Conservation (phyloP, 192 early-diverging fungal species). For the Umbelopsis vinacea region DNA sequence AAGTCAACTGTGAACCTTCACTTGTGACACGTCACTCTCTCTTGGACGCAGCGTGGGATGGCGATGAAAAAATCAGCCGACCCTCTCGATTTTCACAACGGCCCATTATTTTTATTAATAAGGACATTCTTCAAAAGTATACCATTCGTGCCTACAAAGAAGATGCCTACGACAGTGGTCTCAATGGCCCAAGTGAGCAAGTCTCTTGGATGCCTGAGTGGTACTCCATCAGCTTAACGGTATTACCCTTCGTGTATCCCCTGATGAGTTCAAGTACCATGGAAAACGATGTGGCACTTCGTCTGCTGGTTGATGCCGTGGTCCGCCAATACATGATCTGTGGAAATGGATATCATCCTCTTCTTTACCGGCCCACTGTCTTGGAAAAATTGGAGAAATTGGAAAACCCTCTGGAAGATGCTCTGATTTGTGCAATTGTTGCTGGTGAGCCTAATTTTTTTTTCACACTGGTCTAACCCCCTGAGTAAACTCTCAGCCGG, state of each 20-base stretch:
- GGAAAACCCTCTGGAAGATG: slow-evolving; percentile 2
- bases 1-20: slow-evolving; percentile 7
- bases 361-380: slow-evolving; percentile 1
- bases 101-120: slow-evolving; percentile 5
- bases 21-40: background rate
- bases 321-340: slow-evolving; percentile 25
- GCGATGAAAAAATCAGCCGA: background rate
- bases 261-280: slow-evolving; percentile 2
- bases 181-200: slow-evolving; percentile 10
- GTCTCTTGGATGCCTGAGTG: slow-evolving; percentile 3
- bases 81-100: background rate
- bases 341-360: slow-evolving; percentile 17
- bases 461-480: background rate
- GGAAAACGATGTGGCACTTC: background rate
- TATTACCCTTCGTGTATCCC: slow-evolving; percentile 12
- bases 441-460: background rate
- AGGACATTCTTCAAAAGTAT: slow-evolving; percentile 19
- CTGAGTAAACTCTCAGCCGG: background rate
- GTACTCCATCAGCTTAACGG: slow-evolving; percentile 9
- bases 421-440: slow-evolving; percentile 19
- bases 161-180: slow-evolving; percentile 2
- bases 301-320: background rate
- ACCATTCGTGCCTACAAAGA: slow-evolving; percentile 16
- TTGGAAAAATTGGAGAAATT: slow-evolving; percentile 3
- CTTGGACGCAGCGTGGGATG: background rate